Evolutionary conservation across 116 monocot species (phyloP).

Genomic region (Phalaenopsis hybrid): DNA sequence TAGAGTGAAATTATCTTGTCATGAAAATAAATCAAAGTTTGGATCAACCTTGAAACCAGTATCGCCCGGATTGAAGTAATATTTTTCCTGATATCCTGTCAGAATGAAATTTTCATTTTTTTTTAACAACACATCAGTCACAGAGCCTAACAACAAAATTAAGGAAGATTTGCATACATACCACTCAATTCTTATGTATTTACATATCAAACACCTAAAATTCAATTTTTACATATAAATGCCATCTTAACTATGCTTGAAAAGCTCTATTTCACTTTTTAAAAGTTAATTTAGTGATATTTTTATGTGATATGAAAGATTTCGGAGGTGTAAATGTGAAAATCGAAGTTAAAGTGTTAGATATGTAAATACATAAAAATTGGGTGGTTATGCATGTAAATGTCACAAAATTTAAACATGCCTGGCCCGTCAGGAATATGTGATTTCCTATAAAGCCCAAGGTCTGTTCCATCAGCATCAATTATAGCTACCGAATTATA

Average conservation of each 20-base stretch:
- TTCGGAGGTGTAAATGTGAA: too few relatives aligned
- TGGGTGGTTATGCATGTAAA: too few relatives aligned
- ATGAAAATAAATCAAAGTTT: slow-evolving; percentile 4
- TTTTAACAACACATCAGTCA: neutral
- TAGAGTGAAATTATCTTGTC: slow-evolving; percentile 1
- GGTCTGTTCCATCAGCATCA: slow-evolving; percentile 92
- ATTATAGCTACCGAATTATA: slow-evolving; percentile 96
- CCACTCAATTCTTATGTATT: too few relatives aligned
- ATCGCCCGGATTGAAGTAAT: slow-evolving; percentile 94
- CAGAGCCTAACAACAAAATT: neutral
- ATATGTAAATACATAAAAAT: too few relatives aligned
- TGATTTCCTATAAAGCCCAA: slow-evolving; percentile 94
- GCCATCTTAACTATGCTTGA: too few relatives aligned
- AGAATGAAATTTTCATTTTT: slow-evolving; percentile 5
- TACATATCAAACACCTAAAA: too few relatives aligned
- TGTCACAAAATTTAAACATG: slow-evolving; percentile 10
- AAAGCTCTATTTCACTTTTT: too few relatives aligned
- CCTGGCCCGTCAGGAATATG: slow-evolving; percentile 99
- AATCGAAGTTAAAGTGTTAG: too few relatives aligned
- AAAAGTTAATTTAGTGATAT: too few relatives aligned
- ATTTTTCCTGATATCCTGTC: slow-evolving; percentile 95
- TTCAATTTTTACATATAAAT: too few relatives aligned
- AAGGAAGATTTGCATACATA: too few relatives aligned
- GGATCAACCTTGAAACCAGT: slow-evolving; percentile 82
- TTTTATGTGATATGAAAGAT: too few relatives aligned